Percentiles rank a stretch among this genome's conserved stretches.
These are phyloP conservation scores for Haplosporangium sp. DNA, from an alignment of 371 early-diverging fungal species.

Conservation along the genomic window DNA sequence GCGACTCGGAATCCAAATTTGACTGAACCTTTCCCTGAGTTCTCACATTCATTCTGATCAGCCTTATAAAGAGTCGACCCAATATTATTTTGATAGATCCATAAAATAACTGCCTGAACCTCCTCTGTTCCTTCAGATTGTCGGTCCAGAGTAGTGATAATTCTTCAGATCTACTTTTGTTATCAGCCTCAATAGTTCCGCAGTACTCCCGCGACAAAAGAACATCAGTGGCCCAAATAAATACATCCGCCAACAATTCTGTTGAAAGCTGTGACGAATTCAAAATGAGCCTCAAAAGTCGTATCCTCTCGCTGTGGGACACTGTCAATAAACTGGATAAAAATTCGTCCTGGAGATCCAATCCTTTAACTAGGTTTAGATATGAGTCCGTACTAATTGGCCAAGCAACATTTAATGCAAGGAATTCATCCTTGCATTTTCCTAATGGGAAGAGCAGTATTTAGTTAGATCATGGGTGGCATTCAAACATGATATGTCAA, in stretches of 20 bases:
- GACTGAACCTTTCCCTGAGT: neutral
- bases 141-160: conserved; percentile 8
- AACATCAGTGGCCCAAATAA: conserved; percentile 25
- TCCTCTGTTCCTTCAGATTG: conserved; percentile 6
- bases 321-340: conserved; percentile 12
- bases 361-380: conserved; percentile 13
- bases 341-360: conserved; percentile 20
- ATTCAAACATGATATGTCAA: neutral
- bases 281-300: conserved; percentile 13
- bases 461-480: neutral
- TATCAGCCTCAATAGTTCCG: neutral
- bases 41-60: neutral
- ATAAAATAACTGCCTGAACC: conserved; percentile 15
- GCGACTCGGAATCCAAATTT: neutral
- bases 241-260: conserved; percentile 9
- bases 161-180: neutral
- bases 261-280: conserved; percentile 8
- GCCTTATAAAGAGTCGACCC: conserved; percentile 12
- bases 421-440: conserved; percentile 42
- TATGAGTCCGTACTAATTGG: conserved; percentile 18
- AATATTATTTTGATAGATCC: conserved; percentile 11
- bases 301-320: conserved; percentile 10
- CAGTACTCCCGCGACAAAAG: neutral
- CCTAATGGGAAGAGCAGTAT: conserved; percentile 10
- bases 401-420: conserved; percentile 35